Percentiles rank a stretch among this genome's conserved stretches.
These are phyloP conservation scores for Botryotinia convoluta DNA, from an alignment of 2,329 filamentous ascomycete genomes.

Conservation along the genomic window DNA sequence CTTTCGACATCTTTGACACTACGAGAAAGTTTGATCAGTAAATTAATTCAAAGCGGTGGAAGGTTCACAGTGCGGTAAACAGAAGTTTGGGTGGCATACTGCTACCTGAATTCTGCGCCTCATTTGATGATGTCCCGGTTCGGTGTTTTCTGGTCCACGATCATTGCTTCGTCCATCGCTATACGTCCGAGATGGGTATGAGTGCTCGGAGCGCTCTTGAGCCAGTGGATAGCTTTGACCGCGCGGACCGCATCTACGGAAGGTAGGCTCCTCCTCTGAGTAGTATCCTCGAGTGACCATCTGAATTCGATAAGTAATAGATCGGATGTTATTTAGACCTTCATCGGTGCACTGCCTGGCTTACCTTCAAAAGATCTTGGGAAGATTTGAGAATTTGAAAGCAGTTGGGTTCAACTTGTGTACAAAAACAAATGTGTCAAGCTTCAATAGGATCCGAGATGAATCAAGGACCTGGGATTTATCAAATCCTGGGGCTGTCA, in stretches of 20 bases:
- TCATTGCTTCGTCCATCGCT: constrained; percentile 29
- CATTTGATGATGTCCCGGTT: constrained; percentile 29
- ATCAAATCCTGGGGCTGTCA: constrained; percentile 23
- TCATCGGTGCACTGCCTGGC: constrained; percentile 1
- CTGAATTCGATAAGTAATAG: constrained; percentile 15
- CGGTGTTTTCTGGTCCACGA: constrained; percentile 28
- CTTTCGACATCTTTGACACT: constrained; percentile 89
- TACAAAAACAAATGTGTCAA: constrained; percentile 24
- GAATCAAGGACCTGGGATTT: constrained; percentile 20
- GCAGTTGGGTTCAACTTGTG: constrained; percentile 14
- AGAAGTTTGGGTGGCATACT: constrained; percentile 40
- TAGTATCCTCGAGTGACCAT: constrained; percentile 29
- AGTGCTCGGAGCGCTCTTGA: constrained; percentile 30
- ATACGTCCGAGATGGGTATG: constrained; percentile 25
- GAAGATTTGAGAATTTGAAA: constrained; percentile 2
- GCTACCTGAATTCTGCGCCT: constrained; percentile 51
- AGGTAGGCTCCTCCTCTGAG: constrained; percentile 31
- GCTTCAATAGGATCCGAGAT: constrained; percentile 21
- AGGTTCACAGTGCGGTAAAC: neutral
- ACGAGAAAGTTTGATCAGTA: constrained; percentile 19
- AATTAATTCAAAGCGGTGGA: neutral
- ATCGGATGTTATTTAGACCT: constrained; percentile 2
- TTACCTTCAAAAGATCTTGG: constrained; percentile 16
- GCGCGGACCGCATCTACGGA: constrained; percentile 28
- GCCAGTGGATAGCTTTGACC: constrained; percentile 33